These are phyloP conservation scores for Inonotus obliquus DNA, from an alignment of 1,284 basidiomycete species.

Conservation along the genomic window DNA sequence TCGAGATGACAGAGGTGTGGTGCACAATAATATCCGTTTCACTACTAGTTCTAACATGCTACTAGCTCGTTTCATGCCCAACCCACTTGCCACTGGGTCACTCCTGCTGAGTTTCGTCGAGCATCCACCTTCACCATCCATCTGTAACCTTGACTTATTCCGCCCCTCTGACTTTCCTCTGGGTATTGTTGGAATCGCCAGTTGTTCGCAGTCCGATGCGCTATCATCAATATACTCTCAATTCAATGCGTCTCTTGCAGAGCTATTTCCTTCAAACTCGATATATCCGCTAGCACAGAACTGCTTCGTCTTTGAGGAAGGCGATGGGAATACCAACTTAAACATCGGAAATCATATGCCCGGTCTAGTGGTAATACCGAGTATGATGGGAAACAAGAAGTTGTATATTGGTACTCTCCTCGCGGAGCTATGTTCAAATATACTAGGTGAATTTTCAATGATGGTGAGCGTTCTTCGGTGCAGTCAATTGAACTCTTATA, in stretches of 20 bases:
- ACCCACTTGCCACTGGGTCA: constrained; percentile 66
- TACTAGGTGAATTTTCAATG: constrained; percentile 77
- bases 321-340: constrained; percentile 50
- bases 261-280: constrained; percentile 59
- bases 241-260: constrained; percentile 55
- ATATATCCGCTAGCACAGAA: constrained; percentile 72
- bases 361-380: constrained; percentile 69
- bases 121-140: constrained; percentile 60
- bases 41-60: background rate
- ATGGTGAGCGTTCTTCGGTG: constrained; percentile 45
- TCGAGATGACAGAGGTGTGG: constrained; percentile 71
- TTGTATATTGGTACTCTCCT: constrained; percentile 82
- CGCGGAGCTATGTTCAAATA: constrained; percentile 80
- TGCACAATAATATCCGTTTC: background rate
- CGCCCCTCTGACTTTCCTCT: constrained; percentile 76
- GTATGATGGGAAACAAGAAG: constrained; percentile 75
- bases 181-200: constrained; percentile 74
- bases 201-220: constrained; percentile 54
- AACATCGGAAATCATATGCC: constrained; percentile 54
- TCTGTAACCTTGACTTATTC: constrained; percentile 56
- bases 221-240: constrained; percentile 59
- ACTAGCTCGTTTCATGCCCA: constrained; percentile 77
- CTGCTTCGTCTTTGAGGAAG: constrained; percentile 78
- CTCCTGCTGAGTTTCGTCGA: constrained; percentile 69
- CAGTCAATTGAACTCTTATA: constrained; percentile 17